phyloP scores from a whole-genome alignment of 2,329 filamentous ascomycete species.

The Gaeumannomyces sp. region DNA sequence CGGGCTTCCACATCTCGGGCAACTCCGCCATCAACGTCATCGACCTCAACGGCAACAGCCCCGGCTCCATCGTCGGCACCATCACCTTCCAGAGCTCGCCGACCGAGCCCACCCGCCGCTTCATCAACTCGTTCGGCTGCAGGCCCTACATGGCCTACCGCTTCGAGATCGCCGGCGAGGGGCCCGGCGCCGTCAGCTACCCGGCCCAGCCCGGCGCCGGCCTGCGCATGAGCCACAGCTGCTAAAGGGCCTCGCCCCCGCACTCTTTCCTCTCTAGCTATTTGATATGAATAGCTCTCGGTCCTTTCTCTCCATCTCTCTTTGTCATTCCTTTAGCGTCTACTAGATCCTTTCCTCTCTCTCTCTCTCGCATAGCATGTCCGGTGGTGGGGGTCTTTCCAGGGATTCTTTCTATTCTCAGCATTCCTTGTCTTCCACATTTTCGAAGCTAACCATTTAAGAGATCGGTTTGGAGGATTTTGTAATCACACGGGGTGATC shows the following conservation, averaged over 20 bases:
- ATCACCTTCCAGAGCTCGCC: conserved; percentile 16
- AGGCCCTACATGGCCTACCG: conserved; percentile 18
- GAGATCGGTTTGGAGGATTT: not conserved
- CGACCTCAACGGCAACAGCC: conserved; percentile 17
- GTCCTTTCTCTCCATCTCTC: not conserved
- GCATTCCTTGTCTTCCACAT: not conserved
- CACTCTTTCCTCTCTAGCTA: not conserved
- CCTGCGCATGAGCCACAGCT: conserved; percentile 8
- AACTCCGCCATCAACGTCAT: conserved; percentile 16
- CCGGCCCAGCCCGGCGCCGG: conserved; percentile 5
- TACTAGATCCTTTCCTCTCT: not conserved
- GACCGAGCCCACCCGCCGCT: conserved; percentile 12
- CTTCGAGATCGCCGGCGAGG: conserved; percentile 17
- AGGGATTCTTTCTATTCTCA: not conserved
- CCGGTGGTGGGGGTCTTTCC: not conserved
- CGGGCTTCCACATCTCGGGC: conserved; percentile 18
- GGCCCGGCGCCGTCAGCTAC: conserved; percentile 12
- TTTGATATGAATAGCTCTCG: not conserved
- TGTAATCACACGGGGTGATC: not conserved
- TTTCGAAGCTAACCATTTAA: not conserved
- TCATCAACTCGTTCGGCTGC: conserved; percentile 23
- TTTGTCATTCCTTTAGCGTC: not conserved
- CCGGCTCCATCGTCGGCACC: conserved; percentile 20
- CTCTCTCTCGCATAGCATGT: not conserved
- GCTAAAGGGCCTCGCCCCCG: not conserved